Base-by-base conservation (phyloP, 169 alveolate genomes). In the Eimeria zaria region DNA sequence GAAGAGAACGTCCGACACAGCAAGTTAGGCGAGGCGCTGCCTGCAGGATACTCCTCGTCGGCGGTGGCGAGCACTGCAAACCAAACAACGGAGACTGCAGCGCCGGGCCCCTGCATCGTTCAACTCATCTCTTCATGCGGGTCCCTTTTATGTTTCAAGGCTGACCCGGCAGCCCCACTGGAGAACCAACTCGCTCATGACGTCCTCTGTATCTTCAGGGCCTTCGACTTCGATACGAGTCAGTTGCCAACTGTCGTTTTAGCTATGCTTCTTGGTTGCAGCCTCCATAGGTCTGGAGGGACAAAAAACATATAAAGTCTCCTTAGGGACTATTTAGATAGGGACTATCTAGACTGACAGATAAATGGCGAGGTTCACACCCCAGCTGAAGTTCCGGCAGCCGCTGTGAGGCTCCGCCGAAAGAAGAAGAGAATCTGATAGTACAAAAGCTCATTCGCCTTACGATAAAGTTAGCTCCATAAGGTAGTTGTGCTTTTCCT, bases 161-260 rank as follows among this genome's bases (percentile, higher is more conserved):
- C 76, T 51, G 91, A 39, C 33, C 76, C 91, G 36, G 30, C 24
- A 16, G 74, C 74, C 58, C 91, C 91, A 12, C 74, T 53, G 73
- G 91, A 83, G 33, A 83, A 83, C 33, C 91, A 83, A 30, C 53
- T 83, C 53, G 74, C 53, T 27, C 91, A 83, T 39, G 91, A 83
- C 76, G 91, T 83, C 67, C 91, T 83, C 55, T 60, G 91, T 24
- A 53, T 83, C 36, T 83, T 83, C 67, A 30, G 76, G 91, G 91
- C 91, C 22, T 83, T 83, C 51, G 91, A 83, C 55, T 83, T 83
- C 58, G 91, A 83, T 58, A 83, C 91, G 24, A 83, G 91, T 83
- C 73, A 55, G 91, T 83, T 51, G 7, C 53, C 18, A 80, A 73
- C 51, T 12, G 18, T 36, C 4, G 80, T n/a, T 18, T 44, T 76